These are phyloP conservation scores for Fusarium citri DNA, from an alignment of 2,329 filamentous ascomycete genomes.

Conservation along the genomic window DNA sequence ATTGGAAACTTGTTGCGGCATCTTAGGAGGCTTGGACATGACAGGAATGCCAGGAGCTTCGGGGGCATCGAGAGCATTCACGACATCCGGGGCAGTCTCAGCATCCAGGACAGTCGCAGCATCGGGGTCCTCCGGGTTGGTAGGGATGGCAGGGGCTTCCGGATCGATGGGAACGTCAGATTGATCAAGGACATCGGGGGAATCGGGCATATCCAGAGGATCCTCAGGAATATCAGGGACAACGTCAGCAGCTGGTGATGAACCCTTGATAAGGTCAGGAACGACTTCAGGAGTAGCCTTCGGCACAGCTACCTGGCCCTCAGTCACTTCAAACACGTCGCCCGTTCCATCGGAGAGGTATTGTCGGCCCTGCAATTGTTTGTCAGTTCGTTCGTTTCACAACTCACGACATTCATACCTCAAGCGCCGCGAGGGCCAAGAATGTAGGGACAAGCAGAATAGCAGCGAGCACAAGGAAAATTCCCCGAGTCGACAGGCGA, in stretches of 20 bases:
- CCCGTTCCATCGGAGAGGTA: constrained; percentile 28
- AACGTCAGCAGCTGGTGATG: background rate
- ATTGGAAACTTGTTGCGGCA: background rate
- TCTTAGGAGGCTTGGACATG: background rate
- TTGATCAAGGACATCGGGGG: background rate
- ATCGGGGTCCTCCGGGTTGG: background rate
- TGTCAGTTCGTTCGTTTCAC: background rate
- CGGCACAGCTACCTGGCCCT: background rate
- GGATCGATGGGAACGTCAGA: background rate
- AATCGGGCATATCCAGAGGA: background rate
- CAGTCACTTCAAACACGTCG: constrained; percentile 17
- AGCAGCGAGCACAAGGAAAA: constrained; percentile 7
- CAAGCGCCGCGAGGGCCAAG: constrained; percentile 18
- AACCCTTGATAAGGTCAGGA: background rate
- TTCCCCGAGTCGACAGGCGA: background rate
- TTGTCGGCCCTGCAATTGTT: constrained; percentile 6
- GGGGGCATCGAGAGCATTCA: background rate
- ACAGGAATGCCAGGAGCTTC: constrained; percentile 1
- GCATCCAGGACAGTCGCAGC: background rate
- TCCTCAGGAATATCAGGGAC: background rate
- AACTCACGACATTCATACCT: background rate
- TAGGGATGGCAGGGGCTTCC: background rate
- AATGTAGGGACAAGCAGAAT: constrained; percentile 19
- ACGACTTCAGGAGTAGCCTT: background rate
- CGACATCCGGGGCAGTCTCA: background rate